Conservation (phyloP, 2,329 filamentous ascomycete genomes). For the Huntiella omanensis region DNA sequence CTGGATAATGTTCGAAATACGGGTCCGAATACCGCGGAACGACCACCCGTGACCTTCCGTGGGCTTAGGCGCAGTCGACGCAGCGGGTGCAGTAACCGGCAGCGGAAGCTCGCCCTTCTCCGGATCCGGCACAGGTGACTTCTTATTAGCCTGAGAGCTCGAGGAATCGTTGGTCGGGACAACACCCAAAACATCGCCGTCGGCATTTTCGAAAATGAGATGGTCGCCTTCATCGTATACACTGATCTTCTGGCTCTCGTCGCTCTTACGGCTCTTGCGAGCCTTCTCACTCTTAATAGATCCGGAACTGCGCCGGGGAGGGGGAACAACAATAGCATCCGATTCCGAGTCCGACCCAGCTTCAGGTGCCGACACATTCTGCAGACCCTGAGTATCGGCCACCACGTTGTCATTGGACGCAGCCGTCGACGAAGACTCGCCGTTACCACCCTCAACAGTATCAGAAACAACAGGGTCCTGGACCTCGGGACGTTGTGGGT, state of each 20-base stretch:
- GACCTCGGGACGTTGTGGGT: slow-evolving; percentile 29
- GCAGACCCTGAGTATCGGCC: background rate
- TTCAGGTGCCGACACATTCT: background rate
- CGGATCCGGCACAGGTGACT: slow-evolving; percentile 11
- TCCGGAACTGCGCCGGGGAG: background rate
- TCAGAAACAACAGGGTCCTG: background rate
- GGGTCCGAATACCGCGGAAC: slow-evolving; percentile 27
- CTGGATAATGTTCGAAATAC: slow-evolving; percentile 32
- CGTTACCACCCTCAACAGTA: background rate
- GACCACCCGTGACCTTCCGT: slow-evolving; percentile 16
- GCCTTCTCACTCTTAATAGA: slow-evolving; percentile 14
- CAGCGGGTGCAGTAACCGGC: slow-evolving; percentile 1
- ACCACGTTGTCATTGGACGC: slow-evolving; percentile 1
- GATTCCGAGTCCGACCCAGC: background rate
- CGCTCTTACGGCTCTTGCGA: background rate
- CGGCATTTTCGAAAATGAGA: slow-evolving; percentile 64
- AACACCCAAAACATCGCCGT: slow-evolving; percentile 68
- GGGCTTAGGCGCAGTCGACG: slow-evolving; percentile 10
- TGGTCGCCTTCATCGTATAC: slow-evolving; percentile 67
- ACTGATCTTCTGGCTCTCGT: slow-evolving; percentile 27
- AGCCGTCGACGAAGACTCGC: slow-evolving; percentile 3
- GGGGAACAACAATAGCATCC: background rate
- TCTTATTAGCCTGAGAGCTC: background rate
- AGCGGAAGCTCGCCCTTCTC: slow-evolving; percentile 13
- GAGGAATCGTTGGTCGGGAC: slow-evolving; percentile 24